Percentiles rank a stretch among this genome's conserved stretches.
Conservation (phyloP, 352 stramenopile species). For the Phytophthora tubulina region DNA sequence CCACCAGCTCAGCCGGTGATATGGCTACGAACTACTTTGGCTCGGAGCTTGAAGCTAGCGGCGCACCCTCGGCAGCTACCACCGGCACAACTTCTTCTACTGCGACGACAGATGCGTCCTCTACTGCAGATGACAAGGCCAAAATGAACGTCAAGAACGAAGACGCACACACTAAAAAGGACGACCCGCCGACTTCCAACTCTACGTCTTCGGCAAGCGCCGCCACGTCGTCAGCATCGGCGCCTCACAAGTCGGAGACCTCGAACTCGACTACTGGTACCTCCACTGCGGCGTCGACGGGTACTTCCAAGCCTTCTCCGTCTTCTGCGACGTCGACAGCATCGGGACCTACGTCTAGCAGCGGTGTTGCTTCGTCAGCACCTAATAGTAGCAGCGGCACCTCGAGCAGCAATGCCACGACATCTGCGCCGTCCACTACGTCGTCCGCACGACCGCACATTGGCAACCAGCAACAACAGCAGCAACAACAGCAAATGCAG, state of each 20-base stretch:
- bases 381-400: constrained; percentile 18
- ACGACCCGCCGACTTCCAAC: constrained; percentile 23
- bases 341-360: constrained; percentile 9
- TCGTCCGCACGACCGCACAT: constrained; percentile 82
- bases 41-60: constrained; percentile 54
- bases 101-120: constrained; percentile 26
- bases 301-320: constrained; percentile 21
- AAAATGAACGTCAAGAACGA: constrained; percentile 51
- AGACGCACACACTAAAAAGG: constrained; percentile 41
- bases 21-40: constrained; percentile 76
- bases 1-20: constrained; percentile 41
- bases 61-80: constrained; percentile 10
- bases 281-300: constrained; percentile 28
- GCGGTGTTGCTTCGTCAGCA: constrained; percentile 15
- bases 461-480: constrained; percentile 55
- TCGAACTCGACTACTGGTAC: constrained; percentile 20
- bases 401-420: constrained; percentile 29
- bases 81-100: constrained; percentile 15
- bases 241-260: constrained; percentile 30
- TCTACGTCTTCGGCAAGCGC: constrained; percentile 27
- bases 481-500: constrained; percentile 45
- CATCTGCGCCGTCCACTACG: constrained; percentile 49
- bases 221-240: constrained; percentile 25
- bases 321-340: constrained; percentile 19
- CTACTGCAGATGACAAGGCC: constrained; percentile 31